A percentile compares a stretch with the other conserved stretches of the same genome.
Conservation (phyloP, 495 filamentous ascomycete species). For the Astrothelium macrocarpum region DNA sequence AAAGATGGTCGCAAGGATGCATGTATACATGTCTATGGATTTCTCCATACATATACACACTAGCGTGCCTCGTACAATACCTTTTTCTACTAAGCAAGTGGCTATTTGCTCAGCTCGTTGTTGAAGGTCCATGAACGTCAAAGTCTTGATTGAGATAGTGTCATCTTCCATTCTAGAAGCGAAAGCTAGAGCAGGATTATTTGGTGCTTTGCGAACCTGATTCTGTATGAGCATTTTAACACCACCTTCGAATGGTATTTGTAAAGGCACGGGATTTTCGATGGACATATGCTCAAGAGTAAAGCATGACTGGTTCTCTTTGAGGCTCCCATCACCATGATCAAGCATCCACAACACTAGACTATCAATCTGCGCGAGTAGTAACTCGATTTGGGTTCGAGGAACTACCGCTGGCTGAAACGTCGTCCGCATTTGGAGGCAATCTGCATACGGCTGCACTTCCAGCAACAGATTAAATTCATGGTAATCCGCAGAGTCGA, state of each 20-base stretch:
- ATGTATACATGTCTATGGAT: slow-evolving; percentile 53
- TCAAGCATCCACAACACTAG: slow-evolving; percentile 40
- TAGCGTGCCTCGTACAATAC: slow-evolving; percentile 41
- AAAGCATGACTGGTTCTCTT: slow-evolving; percentile 32
- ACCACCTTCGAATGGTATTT: slow-evolving; percentile 8
- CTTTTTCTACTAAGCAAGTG: slow-evolving; percentile 39
- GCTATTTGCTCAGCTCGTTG: slow-evolving; percentile 54
- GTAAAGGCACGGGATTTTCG: slow-evolving; percentile 36
- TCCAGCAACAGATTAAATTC: slow-evolving; percentile 68
- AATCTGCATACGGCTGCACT: slow-evolving; percentile 45
- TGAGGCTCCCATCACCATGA: slow-evolving; percentile 30
- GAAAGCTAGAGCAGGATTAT: slow-evolving; percentile 51
- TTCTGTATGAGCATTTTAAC: slow-evolving; percentile 47
- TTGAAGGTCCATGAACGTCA: slow-evolving; percentile 58
- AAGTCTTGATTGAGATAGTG: slow-evolving; percentile 23
- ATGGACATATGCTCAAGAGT: slow-evolving; percentile 42
- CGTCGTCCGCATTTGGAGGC: slow-evolving; percentile 28
- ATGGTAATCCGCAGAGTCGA: slow-evolving; percentile 52
- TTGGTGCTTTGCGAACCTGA: slow-evolving; percentile 39
- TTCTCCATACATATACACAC: slow-evolving; percentile 65
- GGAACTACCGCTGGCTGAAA: slow-evolving; percentile 44
- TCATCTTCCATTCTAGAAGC: slow-evolving; percentile 35
- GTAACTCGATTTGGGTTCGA: slow-evolving; percentile 38
- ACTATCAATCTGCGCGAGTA: slow-evolving; percentile 48
- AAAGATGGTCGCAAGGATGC: slow-evolving; percentile 63